phyloP scores from a whole-genome alignment of 495 filamentous ascomycete genomes.

The Neohortaea acidophila region DNA sequence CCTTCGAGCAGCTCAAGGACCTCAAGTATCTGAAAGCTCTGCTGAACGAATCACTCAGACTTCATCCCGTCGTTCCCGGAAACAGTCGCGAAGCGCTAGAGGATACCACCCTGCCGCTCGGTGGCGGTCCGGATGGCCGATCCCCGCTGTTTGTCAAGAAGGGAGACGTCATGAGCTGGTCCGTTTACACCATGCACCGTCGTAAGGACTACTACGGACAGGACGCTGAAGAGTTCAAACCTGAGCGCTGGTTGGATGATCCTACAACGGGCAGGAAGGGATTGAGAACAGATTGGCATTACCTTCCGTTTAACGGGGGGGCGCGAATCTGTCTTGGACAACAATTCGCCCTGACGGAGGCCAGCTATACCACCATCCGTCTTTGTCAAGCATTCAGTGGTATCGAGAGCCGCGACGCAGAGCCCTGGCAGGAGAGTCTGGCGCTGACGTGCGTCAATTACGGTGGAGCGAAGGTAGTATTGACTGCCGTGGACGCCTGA shows the following conservation, averaged over 20 bases:
- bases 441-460: constrained; percentile 14
- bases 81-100: constrained; percentile 22
- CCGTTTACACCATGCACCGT: constrained; percentile 23
- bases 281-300: constrained; percentile 26
- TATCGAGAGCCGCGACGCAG: constrained; percentile 26
- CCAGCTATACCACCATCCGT: constrained; percentile 23
- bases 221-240: constrained; percentile 25
- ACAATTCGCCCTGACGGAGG: constrained; percentile 27
- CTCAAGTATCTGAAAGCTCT: constrained; percentile 24
- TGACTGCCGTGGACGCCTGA: constrained; percentile 3
- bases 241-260: constrained; percentile 26
- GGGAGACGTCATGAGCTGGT: constrained; percentile 20
- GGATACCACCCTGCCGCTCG: constrained; percentile 25
- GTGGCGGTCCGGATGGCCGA: constrained; percentile 23
- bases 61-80: constrained; percentile 24
- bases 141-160: constrained; percentile 23
- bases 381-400: constrained; percentile 31
- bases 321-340: constrained; percentile 26
- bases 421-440: constrained; percentile 16
- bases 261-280: constrained; percentile 17
- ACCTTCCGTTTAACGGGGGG: constrained; percentile 30
- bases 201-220: constrained; percentile 22
- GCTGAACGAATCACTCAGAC: constrained; percentile 23
- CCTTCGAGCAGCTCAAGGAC: constrained; percentile 22
- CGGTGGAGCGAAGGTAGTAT: constrained; percentile 13